Conservation (phyloP, 495 filamentous ascomycete species). For the Arthonia radiata region DNA sequence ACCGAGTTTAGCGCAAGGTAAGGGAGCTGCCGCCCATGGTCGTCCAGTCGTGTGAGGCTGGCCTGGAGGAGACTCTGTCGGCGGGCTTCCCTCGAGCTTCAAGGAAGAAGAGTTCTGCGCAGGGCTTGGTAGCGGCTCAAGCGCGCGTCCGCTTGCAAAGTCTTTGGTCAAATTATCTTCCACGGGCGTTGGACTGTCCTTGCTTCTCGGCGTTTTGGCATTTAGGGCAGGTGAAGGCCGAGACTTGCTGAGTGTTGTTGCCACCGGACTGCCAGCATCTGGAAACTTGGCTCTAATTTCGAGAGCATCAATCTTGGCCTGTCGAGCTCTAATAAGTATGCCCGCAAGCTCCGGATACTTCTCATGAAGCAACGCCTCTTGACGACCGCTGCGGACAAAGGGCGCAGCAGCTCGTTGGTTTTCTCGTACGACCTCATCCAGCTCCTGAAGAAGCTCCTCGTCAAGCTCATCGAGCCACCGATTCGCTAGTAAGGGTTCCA, state of each 20-base stretch:
- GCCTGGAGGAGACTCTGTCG: too few species aligned
- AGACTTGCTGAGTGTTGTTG: constrained; percentile 21
- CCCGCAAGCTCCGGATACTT: constrained; percentile 40
- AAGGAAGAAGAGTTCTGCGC: too few species aligned
- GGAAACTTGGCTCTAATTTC: constrained; percentile 30
- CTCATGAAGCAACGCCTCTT: constrained; percentile 42
- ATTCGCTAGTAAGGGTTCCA: constrained; percentile 77
- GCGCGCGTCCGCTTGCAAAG: too few species aligned
- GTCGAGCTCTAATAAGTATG: constrained; percentile 25
- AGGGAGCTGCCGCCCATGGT: constrained; percentile 36
- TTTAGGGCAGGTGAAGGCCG: too few species aligned
- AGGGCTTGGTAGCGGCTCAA: too few species aligned
- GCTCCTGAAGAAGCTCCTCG: constrained; percentile 47
- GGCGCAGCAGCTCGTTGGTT: constrained; percentile 59
- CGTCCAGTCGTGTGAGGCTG: constrained; percentile 9
- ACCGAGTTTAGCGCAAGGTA: constrained; percentile 39
- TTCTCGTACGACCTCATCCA: constrained; percentile 53
- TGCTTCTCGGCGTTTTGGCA: too few species aligned
- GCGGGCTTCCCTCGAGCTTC: too few species aligned
- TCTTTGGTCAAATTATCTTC: too few species aligned
- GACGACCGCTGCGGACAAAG: constrained; percentile 46
- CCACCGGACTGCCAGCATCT: constrained; percentile 31
- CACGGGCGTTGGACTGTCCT: too few species aligned
- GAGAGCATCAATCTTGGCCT: constrained; percentile 32
- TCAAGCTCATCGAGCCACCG: constrained; percentile 71